phyloP scores from a whole-genome alignment of 352 stramenopile species.

The Elongisporangium prolatum region DNA sequence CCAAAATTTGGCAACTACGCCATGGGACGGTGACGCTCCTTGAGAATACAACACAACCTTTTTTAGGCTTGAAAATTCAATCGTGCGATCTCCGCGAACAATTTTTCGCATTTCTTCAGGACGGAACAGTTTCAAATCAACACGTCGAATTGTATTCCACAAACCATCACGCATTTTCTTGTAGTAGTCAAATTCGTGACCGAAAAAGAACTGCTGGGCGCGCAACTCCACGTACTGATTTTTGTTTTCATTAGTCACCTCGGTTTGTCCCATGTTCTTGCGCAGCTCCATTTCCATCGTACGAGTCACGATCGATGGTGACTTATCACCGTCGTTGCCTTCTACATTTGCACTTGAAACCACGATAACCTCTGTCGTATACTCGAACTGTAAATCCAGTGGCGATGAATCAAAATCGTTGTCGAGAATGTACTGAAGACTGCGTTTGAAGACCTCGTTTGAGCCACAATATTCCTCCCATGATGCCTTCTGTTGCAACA shows the following conservation, averaged over 20 bases:
- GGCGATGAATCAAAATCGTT: conserved; percentile 55
- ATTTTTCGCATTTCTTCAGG: conserved; percentile 45
- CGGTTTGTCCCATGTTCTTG: conserved; percentile 17
- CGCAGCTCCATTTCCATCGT: conserved; percentile 66
- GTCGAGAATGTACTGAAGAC: conserved; percentile 57
- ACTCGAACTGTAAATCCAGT: conserved; percentile 69
- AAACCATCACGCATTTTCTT: conserved; percentile 59
- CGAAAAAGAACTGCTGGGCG: conserved; percentile 61
- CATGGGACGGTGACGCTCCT: conserved; percentile 28
- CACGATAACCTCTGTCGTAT: conserved; percentile 38
- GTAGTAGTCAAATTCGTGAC: conserved; percentile 47
- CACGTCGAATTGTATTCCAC: conserved; percentile 38
- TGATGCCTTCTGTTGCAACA: conserved; percentile 32
- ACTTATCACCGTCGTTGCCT: conserved; percentile 1
- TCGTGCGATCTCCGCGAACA: conserved; percentile 38
- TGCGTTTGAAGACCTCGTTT: conserved; percentile 55
- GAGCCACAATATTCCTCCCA: conserved; percentile 60
- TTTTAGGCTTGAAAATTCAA: conserved; percentile 53
- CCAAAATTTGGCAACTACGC: conserved; percentile 60
- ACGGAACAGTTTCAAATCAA: conserved; percentile 58
- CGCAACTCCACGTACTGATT: conserved; percentile 50
- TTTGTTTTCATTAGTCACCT: conserved; percentile 74
- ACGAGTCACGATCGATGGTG: conserved; percentile 11
- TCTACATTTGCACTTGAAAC: conserved; percentile 11
- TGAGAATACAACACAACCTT: conserved; percentile 55